These are phyloP conservation scores for Aspergillus aculeatus DNA, from an alignment of 2,329 filamentous ascomycete species.

Conservation along the genomic window DNA sequence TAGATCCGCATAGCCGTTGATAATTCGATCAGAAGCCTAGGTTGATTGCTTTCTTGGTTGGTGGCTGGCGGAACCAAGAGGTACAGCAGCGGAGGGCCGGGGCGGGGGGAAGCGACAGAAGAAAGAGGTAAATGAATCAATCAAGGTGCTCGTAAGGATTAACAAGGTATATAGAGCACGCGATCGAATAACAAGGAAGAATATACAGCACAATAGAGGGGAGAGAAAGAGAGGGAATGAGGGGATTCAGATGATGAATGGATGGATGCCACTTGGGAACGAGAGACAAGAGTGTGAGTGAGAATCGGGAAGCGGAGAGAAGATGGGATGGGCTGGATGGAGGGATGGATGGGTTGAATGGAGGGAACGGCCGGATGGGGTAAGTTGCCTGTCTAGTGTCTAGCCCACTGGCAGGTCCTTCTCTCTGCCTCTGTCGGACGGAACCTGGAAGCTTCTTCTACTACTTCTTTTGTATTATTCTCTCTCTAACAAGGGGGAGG, in stretches of 20 bases:
- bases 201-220: not conserved
- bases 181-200: not conserved
- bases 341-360: not conserved
- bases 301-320: not conserved
- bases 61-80: conserved; percentile 1
- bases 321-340: not conserved
- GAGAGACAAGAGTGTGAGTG: too few relatives aligned
- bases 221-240: too few relatives aligned
- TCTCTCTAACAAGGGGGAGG: not conserved
- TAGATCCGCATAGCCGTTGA: conserved; percentile 1
- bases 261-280: too few relatives aligned
- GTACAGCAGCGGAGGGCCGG: not conserved
- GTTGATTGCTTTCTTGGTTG: not conserved
- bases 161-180: not conserved
- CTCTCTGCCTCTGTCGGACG: not conserved
- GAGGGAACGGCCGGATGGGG: not conserved
- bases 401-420: not conserved
- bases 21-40: not conserved
- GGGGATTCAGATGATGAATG: too few relatives aligned
- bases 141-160: not conserved
- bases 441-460: not conserved
- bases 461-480: not conserved
- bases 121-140: not conserved
- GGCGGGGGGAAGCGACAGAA: not conserved
- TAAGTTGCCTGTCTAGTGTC: not conserved